These are phyloP conservation scores for Nakazawaea molendinolei DNA, from an alignment of 805 yeast genomes.

Conservation along the genomic window DNA sequence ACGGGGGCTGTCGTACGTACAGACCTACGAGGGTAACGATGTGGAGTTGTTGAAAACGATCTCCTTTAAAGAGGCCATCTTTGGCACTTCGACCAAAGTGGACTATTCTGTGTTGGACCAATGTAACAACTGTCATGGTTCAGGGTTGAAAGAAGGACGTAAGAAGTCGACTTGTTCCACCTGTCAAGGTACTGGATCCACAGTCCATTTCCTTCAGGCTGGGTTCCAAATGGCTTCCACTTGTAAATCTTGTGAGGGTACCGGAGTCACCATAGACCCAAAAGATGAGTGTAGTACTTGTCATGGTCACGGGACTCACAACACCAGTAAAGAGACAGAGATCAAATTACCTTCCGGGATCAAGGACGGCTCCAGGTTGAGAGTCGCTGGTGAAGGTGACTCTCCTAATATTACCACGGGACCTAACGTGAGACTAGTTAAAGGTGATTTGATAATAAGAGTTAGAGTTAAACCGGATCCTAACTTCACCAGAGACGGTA, in stretches of 20 bases:
- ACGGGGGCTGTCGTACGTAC: conserved; percentile 41
- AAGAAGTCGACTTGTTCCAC: conserved; percentile 72
- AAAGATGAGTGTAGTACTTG: conserved; percentile 72
- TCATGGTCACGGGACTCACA: conserved; percentile 84
- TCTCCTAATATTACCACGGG: conserved; percentile 75
- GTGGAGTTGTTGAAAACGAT: conserved; percentile 73
- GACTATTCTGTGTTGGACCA: conserved; percentile 68
- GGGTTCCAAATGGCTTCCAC: conserved; percentile 97
- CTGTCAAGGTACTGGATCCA: conserved; percentile 92
- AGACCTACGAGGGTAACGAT: conserved; percentile 85
- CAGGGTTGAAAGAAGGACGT: conserved; percentile 75
- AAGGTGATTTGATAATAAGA: conserved; percentile 86
- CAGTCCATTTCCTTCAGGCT: conserved; percentile 77
- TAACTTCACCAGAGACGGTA: conserved; percentile 57
- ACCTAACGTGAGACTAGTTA: conserved; percentile 56
- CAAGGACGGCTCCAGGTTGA: conserved; percentile 75
- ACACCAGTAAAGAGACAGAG: conserved; percentile 59
- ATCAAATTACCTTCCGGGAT: conserved; percentile 88
- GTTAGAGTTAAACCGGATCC: conserved; percentile 74
- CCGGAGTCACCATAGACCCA: conserved; percentile 70
- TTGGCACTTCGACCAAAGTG: conserved; percentile 63
- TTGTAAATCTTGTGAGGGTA: conserved; percentile 81
- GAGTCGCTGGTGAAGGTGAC: conserved; percentile 87
- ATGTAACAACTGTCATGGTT: conserved; percentile 76
- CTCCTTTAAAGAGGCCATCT: conserved; percentile 79